Conservation (phyloP, 2,329 filamentous ascomycete genomes). For the Penicillium crustosum region DNA sequence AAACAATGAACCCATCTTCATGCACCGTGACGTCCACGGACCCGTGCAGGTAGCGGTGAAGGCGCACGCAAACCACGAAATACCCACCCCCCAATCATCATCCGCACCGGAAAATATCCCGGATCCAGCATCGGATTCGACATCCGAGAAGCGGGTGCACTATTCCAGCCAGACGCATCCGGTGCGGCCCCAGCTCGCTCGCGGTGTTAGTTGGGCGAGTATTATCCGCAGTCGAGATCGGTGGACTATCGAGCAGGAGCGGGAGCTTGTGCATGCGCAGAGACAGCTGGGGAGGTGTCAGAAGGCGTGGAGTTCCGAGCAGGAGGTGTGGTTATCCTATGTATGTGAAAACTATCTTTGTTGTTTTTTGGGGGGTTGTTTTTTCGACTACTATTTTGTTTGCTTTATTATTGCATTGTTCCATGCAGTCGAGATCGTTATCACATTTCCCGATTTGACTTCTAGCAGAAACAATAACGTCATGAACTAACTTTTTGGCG, state of each 20-base stretch:
- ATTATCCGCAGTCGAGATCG: conserved; percentile 29
- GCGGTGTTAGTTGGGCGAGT: conserved; percentile 34
- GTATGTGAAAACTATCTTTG: conserved; percentile 23
- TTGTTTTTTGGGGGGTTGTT: neutral
- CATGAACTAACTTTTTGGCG: neutral
- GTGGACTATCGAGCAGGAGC: conserved; percentile 34
- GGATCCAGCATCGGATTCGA: conserved; percentile 8
- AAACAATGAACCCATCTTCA: neutral
- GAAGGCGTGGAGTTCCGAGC: conserved; percentile 39
- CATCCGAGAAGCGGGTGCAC: conserved; percentile 13
- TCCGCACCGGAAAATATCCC: neutral
- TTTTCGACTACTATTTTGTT: neutral
- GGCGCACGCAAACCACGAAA: neutral
- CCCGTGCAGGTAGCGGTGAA: conserved; percentile 29
- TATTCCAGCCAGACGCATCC: conserved; percentile 11
- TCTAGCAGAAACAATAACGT: neutral
- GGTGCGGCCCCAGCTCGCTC: conserved; percentile 20
- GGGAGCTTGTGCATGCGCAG: conserved; percentile 28
- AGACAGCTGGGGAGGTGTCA: conserved; percentile 35
- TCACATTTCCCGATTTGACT: neutral
- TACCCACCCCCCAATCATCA: neutral
- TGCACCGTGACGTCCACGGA: conserved; percentile 22
- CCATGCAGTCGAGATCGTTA: neutral
- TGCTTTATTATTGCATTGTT: neutral
- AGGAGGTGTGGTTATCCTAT: conserved; percentile 37